A percentile compares a stretch with the other conserved stretches of the same genome.
Evolutionary conservation across 805 yeast genomes (phyloP).

Genomic region (Kodamaea jinghongensis): DNA sequence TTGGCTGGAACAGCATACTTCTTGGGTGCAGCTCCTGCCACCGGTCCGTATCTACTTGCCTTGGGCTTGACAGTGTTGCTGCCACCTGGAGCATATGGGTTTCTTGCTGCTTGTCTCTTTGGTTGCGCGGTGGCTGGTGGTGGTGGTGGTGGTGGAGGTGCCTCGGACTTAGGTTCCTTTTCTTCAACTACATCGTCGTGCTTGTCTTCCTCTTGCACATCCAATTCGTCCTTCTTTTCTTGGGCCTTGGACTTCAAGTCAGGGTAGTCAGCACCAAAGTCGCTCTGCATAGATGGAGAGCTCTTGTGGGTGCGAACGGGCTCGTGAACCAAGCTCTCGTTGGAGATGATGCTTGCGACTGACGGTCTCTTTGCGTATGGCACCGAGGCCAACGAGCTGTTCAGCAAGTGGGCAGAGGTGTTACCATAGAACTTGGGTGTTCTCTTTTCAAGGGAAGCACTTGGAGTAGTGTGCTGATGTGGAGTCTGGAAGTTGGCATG

Average conservation of each 20-base stretch:
- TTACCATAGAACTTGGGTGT: constrained; percentile 5
- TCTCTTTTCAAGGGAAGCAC: constrained; percentile 1
- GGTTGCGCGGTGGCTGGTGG: constrained; percentile 15
- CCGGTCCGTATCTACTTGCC: constrained; percentile 28
- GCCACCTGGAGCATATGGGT: constrained; percentile 39
- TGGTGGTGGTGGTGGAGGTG: constrained; percentile 10
- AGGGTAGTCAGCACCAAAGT: constrained; percentile 9
- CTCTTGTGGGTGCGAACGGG: constrained; percentile 14
- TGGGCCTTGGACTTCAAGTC: neutral
- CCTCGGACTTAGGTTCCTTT: neutral
- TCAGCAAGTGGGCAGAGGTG: constrained; percentile 3
- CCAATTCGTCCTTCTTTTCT: neutral
- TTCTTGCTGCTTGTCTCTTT: constrained; percentile 12
- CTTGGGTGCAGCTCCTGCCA: constrained; percentile 10
- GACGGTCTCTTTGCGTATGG: constrained; percentile 19
- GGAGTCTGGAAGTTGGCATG: constrained; percentile 16
- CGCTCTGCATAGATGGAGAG: constrained; percentile 33
- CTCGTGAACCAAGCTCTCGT: constrained; percentile 14
- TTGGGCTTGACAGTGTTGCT: constrained; percentile 12
- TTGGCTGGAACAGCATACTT: constrained; percentile 12
- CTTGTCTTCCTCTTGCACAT: neutral
- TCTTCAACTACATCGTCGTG: neutral
- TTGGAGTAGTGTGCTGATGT: neutral
- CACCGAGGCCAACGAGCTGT: constrained; percentile 1
- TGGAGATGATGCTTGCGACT: constrained; percentile 19